phyloP scores from a whole-genome alignment of 78 protist genomes.

The Neovahlkampfia damariscottae region DNA sequence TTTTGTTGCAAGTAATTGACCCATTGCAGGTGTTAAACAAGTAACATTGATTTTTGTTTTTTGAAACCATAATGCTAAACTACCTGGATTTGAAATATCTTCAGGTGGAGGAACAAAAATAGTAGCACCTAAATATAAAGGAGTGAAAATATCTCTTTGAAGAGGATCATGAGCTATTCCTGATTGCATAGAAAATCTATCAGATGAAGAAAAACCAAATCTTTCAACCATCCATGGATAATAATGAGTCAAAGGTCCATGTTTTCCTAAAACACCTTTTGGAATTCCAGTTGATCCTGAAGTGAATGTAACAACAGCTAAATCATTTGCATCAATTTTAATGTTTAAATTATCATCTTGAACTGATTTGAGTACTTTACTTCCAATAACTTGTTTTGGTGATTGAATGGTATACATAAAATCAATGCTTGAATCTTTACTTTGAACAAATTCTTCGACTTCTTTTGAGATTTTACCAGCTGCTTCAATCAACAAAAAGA shows the following conservation, averaged over 20 bases:
- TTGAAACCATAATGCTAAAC: conserved; percentile 45
- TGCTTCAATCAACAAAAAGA: conserved; percentile 10
- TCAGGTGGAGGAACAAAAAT: conserved; percentile 42
- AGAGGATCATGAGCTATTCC: conserved; percentile 81
- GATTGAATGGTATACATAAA: background rate
- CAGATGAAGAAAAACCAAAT: conserved; percentile 19
- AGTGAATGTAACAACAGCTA: conserved; percentile 50
- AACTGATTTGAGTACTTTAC: background rate
- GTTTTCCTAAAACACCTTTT: conserved; percentile 45
- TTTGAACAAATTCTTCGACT: background rate
- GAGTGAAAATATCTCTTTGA: conserved; percentile 73
- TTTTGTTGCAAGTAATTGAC: conserved; percentile 40
- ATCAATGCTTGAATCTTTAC: background rate
- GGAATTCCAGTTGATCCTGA: conserved; percentile 49
- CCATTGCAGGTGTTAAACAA: conserved; percentile 67
- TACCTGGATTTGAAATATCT: conserved; percentile 51
- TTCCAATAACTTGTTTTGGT: background rate
- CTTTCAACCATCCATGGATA: conserved; percentile 53
- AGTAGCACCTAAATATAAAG: conserved; percentile 58
- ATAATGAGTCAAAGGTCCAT: conserved; percentile 56
- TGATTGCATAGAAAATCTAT: conserved; percentile 50
- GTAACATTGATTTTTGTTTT: conserved; percentile 31
- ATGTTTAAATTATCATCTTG: background rate
- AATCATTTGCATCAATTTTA: background rate
- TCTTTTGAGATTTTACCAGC: background rate